Conservation (phyloP, 1,284 basidiomycete species). For the Trichosporon coremiiforme region DNA sequence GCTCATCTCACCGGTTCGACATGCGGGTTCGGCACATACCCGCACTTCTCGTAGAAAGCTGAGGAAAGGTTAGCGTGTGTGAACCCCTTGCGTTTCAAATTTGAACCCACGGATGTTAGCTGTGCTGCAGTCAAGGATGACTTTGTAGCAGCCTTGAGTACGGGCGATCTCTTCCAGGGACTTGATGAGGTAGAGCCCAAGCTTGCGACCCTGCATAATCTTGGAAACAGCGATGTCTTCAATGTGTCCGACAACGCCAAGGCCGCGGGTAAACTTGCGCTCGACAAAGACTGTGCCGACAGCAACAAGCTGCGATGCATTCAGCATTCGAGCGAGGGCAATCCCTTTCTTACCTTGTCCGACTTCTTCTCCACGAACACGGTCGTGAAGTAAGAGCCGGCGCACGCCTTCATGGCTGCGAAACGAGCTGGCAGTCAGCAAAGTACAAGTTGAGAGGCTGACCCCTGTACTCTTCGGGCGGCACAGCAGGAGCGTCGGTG, state of each 20-base stretch:
- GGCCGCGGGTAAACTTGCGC: slow-evolving; percentile 84
- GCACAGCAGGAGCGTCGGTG: slow-evolving; percentile 73
- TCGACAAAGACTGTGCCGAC: slow-evolving; percentile 85
- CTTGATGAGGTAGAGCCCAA: slow-evolving; percentile 84
- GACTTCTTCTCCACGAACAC: slow-evolving; percentile 76
- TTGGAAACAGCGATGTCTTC: slow-evolving; percentile 96
- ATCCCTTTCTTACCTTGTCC: slow-evolving; percentile 59
- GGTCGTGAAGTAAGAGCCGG: slow-evolving; percentile 76
- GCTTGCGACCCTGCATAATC: slow-evolving; percentile 77
- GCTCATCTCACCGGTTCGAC: neutral
- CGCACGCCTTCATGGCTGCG: slow-evolving; percentile 55
- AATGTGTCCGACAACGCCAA: slow-evolving; percentile 86
- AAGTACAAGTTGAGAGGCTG: neutral
- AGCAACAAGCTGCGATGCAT: slow-evolving; percentile 66
- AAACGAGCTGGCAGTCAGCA: slow-evolving; percentile 61
- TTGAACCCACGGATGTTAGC: slow-evolving; percentile 77
- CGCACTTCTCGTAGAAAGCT: slow-evolving; percentile 98
- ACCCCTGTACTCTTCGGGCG: slow-evolving; percentile 65
- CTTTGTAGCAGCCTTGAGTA: slow-evolving; percentile 84
- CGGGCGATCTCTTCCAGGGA: slow-evolving; percentile 78
- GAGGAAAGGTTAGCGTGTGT: slow-evolving; percentile 23
- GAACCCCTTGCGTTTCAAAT: neutral
- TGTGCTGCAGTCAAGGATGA: slow-evolving; percentile 91
- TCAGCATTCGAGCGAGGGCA: neutral
- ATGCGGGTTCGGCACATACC: slow-evolving; percentile 47